Percentiles rank a stretch among this genome's conserved stretches.
Conservation (phyloP, 371 early-diverging fungal genomes). For the Mortierella sp. region DNA sequence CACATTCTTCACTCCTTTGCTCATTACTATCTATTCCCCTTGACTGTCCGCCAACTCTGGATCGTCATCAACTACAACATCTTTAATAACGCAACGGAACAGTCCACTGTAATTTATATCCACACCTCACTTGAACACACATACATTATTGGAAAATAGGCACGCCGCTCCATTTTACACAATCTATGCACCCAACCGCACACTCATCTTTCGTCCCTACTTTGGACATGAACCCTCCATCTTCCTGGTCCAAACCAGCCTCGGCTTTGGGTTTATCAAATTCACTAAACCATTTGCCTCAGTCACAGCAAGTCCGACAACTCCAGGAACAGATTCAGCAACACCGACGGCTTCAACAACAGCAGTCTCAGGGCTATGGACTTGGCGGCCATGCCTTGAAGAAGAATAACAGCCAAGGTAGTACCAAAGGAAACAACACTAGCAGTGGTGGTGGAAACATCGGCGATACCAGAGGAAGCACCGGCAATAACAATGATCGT, state of each 20-base stretch:
- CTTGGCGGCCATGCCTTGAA: conserved; percentile 29
- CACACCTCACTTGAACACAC: not conserved
- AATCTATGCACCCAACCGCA: conserved; percentile 42
- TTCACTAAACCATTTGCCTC: conserved; percentile 44
- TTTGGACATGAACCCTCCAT: conserved; percentile 52
- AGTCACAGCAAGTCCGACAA: conserved; percentile 44
- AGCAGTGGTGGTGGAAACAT: not conserved
- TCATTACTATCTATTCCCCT: not conserved
- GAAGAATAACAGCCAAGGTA: conserved; percentile 19
- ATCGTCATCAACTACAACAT: not conserved
- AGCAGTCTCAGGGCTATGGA: conserved; percentile 35
- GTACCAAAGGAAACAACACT: not conserved
- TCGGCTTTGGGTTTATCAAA: conserved; percentile 42
- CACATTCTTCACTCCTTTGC: not conserved
- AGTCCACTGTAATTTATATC: not conserved
- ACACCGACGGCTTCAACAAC: conserved; percentile 48
- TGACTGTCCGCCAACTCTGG: not conserved
- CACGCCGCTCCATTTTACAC: not conserved
- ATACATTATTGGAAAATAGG: not conserved
- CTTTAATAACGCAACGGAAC: not conserved
- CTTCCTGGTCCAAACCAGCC: conserved; percentile 52
- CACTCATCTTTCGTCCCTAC: conserved; percentile 43
- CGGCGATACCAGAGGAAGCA: not conserved
- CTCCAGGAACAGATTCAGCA: conserved; percentile 56
- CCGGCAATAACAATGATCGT: conserved; percentile 17